These are phyloP conservation scores for Glonium stellatum DNA, from an alignment of 495 filamentous ascomycete genomes.

Conservation along the genomic window DNA sequence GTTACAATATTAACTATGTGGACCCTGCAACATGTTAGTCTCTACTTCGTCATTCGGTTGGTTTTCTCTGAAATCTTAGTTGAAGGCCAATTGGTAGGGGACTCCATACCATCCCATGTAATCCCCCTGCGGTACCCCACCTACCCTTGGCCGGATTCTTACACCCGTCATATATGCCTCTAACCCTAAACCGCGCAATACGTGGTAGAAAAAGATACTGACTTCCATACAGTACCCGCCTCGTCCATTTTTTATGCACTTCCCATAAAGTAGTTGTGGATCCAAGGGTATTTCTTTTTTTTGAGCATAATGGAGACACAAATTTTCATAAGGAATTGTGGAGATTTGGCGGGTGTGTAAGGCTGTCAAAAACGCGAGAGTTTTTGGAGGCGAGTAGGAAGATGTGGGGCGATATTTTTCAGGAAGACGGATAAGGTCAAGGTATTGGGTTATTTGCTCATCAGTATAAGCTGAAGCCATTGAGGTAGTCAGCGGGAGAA, in stretches of 20 bases:
- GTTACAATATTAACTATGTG: conserved; percentile 31
- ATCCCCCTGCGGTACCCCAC: conserved; percentile 18
- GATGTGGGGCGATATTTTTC: conserved; percentile 10
- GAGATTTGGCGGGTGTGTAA: conserved; percentile 22
- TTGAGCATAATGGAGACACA: conserved; percentile 18
- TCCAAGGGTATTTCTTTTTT: conserved; percentile 13
- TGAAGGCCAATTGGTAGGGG: not conserved
- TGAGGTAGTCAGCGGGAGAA: not conserved
- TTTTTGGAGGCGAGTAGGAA: conserved; percentile 1
- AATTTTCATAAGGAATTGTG: conserved; percentile 26
- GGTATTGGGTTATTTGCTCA: conserved; percentile 20
- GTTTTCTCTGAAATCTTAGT: not conserved
- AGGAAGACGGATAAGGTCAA: conserved; percentile 23
- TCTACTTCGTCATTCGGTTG: not conserved
- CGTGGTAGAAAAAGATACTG: conserved; percentile 25
- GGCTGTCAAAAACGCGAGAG: conserved; percentile 13
- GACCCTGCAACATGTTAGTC: conserved; percentile 3
- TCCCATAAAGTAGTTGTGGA: conserved; percentile 17
- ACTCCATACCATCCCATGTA: conserved; percentile 23
- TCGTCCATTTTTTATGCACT: conserved; percentile 11
- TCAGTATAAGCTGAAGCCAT: conserved; percentile 19
- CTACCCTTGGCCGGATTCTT: conserved; percentile 18
- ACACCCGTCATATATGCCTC: conserved; percentile 23
- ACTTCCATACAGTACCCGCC: conserved; percentile 28
- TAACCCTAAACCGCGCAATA: conserved; percentile 20